Evolutionary conservation across 2,329 filamentous ascomycete species (phyloP), one percentile per base, ranked within the genome.

Genomic region (Aspergillus viridinutans): DNA sequence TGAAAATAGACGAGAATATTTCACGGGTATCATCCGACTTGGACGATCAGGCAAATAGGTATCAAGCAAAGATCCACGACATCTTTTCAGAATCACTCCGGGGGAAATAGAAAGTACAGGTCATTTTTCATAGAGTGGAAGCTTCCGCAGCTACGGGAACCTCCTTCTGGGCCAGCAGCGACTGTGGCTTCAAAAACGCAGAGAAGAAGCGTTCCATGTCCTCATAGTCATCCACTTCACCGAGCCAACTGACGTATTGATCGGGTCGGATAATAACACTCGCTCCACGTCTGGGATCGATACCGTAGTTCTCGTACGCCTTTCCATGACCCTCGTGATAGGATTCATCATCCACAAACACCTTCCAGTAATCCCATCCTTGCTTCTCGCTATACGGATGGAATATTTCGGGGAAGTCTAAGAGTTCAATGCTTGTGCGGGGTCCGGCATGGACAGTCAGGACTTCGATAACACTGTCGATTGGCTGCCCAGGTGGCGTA

Each of bases 281-380:
- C 0, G 76, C 78, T 0, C 80, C 79, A 21, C 63, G 55, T 2
- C 66, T 59, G 0, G 72, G 64, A 58, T 81, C 75, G 17, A 86
- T 71, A 0, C 81, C 81, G 56, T 84, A 84, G 3, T 72, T 74
- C 45, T 80, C 73, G 61, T 85, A 86, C 0, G 81, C 82, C 40
- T 82, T 74, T 0, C 82, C 83, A 57, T 84, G 79, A 8, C 65
- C 59, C 26, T 63, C 62, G 50, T 84, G 79, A 61, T 84, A 81
- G 29, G 75, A 77, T 49, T 74, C 38, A 45, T 81, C 80, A 58
- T 86, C 83, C 0, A 77, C 81, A 63, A 79, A 83, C 1, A 85
- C 74, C 64, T 81, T 82, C 59, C 78, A 73, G 62, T 85, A 85
- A 63, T 84, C 80, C 76, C 78, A 83, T 0, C 83, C 83, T 0